Evolutionary conservation across 192 early-diverging fungal species (phyloP).

Genomic region (Allomyces javanicus): DNA sequence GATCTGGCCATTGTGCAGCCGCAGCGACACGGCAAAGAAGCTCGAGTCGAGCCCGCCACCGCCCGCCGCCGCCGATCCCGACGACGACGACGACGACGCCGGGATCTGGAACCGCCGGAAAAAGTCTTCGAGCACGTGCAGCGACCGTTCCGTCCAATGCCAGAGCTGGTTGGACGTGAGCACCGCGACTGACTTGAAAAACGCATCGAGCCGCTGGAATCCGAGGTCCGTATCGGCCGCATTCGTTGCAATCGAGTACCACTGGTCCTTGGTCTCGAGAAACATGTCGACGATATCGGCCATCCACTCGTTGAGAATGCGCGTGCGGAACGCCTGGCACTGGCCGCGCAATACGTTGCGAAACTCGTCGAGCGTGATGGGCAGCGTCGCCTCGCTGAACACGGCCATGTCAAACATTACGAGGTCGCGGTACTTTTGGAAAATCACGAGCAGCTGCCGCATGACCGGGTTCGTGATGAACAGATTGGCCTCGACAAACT

Average conservation of each 20-base stretch:
- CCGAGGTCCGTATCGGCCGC: slow-evolving; percentile 20
- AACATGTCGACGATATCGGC: slow-evolving; percentile 16
- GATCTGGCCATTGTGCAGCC: slow-evolving; percentile 15
- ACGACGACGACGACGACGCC: no score
- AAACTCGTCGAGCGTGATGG: slow-evolving; percentile 27
- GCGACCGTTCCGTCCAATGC: slow-evolving; percentile 2
- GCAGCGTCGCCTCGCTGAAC: slow-evolving; percentile 17
- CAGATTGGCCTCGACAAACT: slow-evolving; percentile 18
- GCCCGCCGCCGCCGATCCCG: slow-evolving; percentile 3
- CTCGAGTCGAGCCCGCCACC: slow-evolving; percentile 14
- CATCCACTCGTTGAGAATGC: slow-evolving; percentile 29
- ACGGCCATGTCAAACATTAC: slow-evolving; percentile 26
- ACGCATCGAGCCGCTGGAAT: slow-evolving; percentile 7
- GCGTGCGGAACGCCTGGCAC: slow-evolving; percentile 32
- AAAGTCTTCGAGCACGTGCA: not conserved
- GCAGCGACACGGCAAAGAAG: slow-evolving; percentile 15
- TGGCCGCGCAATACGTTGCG: slow-evolving; percentile 27
- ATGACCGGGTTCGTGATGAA: slow-evolving; percentile 22
- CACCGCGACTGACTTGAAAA: slow-evolving; percentile 3
- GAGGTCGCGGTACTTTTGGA: slow-evolving; percentile 16
- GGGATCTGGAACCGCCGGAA: not conserved
- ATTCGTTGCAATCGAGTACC: slow-evolving; percentile 16
- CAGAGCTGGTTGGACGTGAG: slow-evolving; percentile 13
- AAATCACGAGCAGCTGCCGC: slow-evolving; percentile 18
- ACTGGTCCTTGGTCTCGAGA: slow-evolving; percentile 20